Percentiles rank a stretch among this genome's conserved stretches.
Conservation (phyloP, 441 rosid species). For the Pelargonium citronellum region DNA sequence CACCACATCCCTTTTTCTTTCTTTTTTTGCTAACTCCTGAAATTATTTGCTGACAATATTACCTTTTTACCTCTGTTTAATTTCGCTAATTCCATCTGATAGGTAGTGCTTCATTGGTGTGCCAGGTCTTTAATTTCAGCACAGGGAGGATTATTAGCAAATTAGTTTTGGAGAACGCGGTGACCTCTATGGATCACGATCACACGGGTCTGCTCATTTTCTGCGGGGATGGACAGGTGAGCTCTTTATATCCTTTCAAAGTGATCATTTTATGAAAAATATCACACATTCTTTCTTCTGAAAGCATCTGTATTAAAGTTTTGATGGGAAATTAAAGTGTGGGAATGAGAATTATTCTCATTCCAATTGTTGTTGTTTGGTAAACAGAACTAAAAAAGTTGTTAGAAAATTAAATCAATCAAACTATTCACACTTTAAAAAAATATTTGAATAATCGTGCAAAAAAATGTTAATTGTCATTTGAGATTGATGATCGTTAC, state of each 20-base stretch:
- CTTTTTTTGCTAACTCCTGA: no score
- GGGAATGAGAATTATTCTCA: no score
- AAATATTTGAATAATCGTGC: no score
- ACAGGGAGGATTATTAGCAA: slow-evolving; percentile 4
- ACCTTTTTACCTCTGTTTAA: background rate
- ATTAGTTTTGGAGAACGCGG: background rate
- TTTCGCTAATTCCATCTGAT: background rate
- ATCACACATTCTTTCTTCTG: no score
- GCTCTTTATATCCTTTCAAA: slow-evolving; percentile 10
- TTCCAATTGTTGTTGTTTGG: no score
- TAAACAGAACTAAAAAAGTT: no score
- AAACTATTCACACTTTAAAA: no score
- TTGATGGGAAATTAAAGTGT: no score
- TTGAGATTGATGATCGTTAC: no score
- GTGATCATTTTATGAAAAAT: background rate
- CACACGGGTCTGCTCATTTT: slow-evolving; percentile 90
- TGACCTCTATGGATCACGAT: slow-evolving; percentile 76
- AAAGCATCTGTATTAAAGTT: no score
- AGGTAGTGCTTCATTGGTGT: background rate
- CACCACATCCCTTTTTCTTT: background rate
- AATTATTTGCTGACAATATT: background rate
- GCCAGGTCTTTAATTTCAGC: slow-evolving; percentile 9
- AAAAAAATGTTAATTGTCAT: no score
- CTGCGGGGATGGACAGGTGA: slow-evolving; percentile 87
- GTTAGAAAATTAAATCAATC: no score